phyloP scores from a whole-genome alignment of 257 asterid species.

The Apocynum venetum region DNA sequence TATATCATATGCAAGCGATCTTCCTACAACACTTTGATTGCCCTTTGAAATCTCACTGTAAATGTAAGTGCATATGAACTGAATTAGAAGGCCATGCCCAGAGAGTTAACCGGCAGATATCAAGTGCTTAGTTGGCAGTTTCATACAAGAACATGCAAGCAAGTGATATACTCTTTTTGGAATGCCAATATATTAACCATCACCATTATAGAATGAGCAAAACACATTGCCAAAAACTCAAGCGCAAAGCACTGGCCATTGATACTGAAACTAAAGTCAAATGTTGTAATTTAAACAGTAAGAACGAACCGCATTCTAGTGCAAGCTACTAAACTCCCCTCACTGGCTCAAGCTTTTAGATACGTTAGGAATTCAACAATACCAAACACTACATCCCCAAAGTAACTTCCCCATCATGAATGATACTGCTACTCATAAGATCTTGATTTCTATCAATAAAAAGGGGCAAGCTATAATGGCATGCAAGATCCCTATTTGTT shows the following conservation, averaged over 20 bases:
- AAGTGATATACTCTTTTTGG: neutral
- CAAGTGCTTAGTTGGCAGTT: neutral
- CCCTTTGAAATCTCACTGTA: neutral
- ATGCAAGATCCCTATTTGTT: neutral
- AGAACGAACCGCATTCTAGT: neutral
- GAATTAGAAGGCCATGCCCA: neutral
- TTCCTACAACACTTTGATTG: neutral
- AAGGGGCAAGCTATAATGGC: neutral
- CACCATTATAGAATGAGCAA: neutral
- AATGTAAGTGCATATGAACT: neutral
- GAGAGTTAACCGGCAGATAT: neutral
- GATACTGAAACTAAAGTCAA: neutral
- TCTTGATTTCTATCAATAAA: neutral
- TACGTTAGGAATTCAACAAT: neutral
- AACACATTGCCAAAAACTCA: neutral
- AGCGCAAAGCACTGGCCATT: neutral
- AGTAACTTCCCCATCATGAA: neutral
- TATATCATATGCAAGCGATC: neutral
- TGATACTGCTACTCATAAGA: neutral
- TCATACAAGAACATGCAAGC: neutral
- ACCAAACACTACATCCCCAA: neutral
- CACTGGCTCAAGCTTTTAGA: neutral
- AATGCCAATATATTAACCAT: neutral
- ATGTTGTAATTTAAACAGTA: neutral
- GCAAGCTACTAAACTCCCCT: neutral